Base-by-base conservation (phyloP, 2,329 filamentous ascomycete species). In the Sporothrix curviconia region DNA sequence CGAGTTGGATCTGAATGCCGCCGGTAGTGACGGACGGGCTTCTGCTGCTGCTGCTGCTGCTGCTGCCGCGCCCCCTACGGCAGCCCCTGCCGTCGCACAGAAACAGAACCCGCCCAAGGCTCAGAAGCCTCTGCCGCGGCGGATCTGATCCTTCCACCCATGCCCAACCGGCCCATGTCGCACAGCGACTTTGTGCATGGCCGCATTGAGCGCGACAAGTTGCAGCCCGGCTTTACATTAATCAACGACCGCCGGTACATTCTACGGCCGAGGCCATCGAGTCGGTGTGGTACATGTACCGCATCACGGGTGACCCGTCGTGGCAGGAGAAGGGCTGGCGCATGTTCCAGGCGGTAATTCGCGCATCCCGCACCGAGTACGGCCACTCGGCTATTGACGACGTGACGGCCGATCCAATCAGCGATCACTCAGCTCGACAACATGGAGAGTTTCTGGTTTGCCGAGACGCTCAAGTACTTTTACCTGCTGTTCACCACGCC, bases 401-500 rank as follows among this genome's bases (percentile, higher is more conserved):
- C 66, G 86, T 92, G 12, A 71, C 78, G 24, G 57, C 61, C 6
- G 58, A 70, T 1, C 69, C 76, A 17, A 63, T 24, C 7, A 9
- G 50, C 44, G 2, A 42, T 65, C 7, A 65, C 65, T 9, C 73
- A 78, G 56, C 68, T 71, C 39, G 82, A 91, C 68, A 76, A 78
- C 64, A 92, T 92, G 88, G 87, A 95, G 74, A 92, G 87, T 66
- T 95, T 95, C 71, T 96, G 91, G 89, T 77, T 90, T 60, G 88
- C 88, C 3, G 91, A 96, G 77, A 96, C 90, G 40, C 75, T 96
- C 64, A 96, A 95, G 76, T 95, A 95, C 68, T 95, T 94, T 64
- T 96, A 90, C 69, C 71, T 96, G 57, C 77, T 95, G 51, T 96
- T 89, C 69, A 83, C 83, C 22, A 71, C 84, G 57, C 85, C 87